Evolutionary conservation across 768 basidiomycete genomes (phyloP), one percentile per base, ranked within the genome.

Genomic region (Auricularia cornea): DNA sequence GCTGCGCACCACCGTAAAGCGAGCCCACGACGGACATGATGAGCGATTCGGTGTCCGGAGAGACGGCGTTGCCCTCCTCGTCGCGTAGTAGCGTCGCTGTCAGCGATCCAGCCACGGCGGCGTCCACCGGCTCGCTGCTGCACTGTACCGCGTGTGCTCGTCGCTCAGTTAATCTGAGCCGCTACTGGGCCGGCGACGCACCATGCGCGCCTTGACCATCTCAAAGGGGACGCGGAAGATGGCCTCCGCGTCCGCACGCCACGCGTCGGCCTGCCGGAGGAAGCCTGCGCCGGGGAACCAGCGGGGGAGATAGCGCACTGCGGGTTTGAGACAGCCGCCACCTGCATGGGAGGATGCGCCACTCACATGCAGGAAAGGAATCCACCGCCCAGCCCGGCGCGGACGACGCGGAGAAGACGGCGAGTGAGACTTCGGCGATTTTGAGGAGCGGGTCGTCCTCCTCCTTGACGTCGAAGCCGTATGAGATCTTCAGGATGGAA

Each of bases 241-340:
- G 6, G 44, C 38, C 16, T 51, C 2, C 8, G 60, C 26, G 12
- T 52, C 31, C 8, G 30, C 31, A 3, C 32, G 29, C 66, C 66
- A 68, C 33, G 48, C 44, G 28, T 41, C 59, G 4, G 69, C 70
- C 4, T 30, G 40, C 38, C 56, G 26, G 52, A 67, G 65, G 66
- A 68, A 71, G 26, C 65, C 63, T 2, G 68, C 63, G 14, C 69
- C 69, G 14, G 71, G 71, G 41, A 72, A 59, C 71, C 71, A 70
- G 11, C 59, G 30, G 6, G 71, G 71, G 10, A 72, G 33, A 62
- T 67, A 62, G 3, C 60, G 60, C 30, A 72, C 71, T 38, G 35
- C 35, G 35, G 16, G 35, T 38, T 8, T 8, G 16, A 38, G 35
- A 14, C 35, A 38, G 16, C n/a, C n/a, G n/a, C n/a, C n/a, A n/a